Base-by-base conservation (phyloP, 345 rosid species). In the Nasturtium officinale region DNA sequence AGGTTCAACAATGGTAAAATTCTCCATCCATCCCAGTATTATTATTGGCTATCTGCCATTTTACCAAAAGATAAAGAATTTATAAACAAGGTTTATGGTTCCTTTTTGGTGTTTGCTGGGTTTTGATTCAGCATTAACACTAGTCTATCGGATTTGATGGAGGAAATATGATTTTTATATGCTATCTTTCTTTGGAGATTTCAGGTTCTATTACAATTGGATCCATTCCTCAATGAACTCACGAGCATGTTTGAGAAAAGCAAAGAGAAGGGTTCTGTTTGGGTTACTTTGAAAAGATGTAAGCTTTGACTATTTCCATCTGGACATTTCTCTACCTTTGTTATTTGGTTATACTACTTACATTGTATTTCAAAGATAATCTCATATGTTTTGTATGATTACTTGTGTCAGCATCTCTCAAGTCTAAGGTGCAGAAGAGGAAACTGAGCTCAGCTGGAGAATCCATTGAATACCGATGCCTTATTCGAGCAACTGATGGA, bases 261-360 rank as follows among this genome's bases (percentile, higher is more conserved):
- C 82, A 88, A 87, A 0, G 98, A 89, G 77, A 76, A 78, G 56
- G 96, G 96, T 17, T 85, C 96, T 54, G 90, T 94, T 42, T 94
- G 98, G 98, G 95, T 94, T 61, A 94, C 97, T 56, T 83, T 94
- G 63, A 94, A 94, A 81, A 76, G 98, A 84, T 94, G 98, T 94
- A 83, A 74, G 75, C 38, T 43, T 64, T 30, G 2, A 26, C 25
- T 29, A 28, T 15, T 2, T 60, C 48, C 48, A 45, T 45, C 50
- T 45, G 21, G 20, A 15, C 33, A 13, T 16, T 62, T 45, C 20
- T 54, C 9, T 38, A 16, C 52, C 26, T 54, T 11, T 15, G 23
- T 71, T 63, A 16, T 40, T 11, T 65, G 21, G 17, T 35, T n/a
- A 15, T 63, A 10, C 9, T 75, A 6, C 7, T 75, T 23, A 38